Evolutionary conservation across 257 asterid species (phyloP), one percentile per base, ranked within the genome.

Genomic region (Nicotiana tomentosiformis): DNA sequence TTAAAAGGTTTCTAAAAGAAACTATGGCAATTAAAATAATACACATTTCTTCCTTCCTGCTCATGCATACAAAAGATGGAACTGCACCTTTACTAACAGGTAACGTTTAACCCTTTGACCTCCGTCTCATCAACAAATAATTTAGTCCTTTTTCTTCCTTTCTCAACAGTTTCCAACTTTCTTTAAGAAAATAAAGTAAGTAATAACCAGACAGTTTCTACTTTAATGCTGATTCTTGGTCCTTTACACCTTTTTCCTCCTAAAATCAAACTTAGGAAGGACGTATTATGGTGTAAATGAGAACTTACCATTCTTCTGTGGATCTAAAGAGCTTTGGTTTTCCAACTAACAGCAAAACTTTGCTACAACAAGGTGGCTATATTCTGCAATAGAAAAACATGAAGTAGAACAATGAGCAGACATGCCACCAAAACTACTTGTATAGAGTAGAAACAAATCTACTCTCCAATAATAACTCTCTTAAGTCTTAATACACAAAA

Each of bases 241-340:
- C 26, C 26, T 0, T 33, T 67, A 33, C 51, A 33, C 51, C 7
- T 33, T 66, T 67, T 33, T 67, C 1, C 26, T 7, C 26, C 77
- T 16, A 7, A 16, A 33, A 33, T 67, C 29, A 67, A 23, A 67
- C 53, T 65, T 65, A 65, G 39, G 37, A 64, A 23, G 53, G 72
- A 32, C 15, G 20, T 20, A 29, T n/a, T 46, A 72, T 14, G 11
- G 39, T 14, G 79, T 1, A 72, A 72, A 35, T 72, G 61, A 72
- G 61, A 46, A 76, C 80, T 51, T 51, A 76, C 80, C 80, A 74
- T 74, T 26, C 80, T 49, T 74, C 43, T 49, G 62, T 26, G 35
- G 9, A 17, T 15, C 61, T 72, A 46, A 46, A 72, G 79, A 46
- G 20, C 37, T 72, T 46, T 74, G 39, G 51, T 49, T 49, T 46